These are phyloP conservation scores for Cadophora gregata DNA, from an alignment of 2,329 filamentous ascomycete species.

Conservation along the genomic window DNA sequence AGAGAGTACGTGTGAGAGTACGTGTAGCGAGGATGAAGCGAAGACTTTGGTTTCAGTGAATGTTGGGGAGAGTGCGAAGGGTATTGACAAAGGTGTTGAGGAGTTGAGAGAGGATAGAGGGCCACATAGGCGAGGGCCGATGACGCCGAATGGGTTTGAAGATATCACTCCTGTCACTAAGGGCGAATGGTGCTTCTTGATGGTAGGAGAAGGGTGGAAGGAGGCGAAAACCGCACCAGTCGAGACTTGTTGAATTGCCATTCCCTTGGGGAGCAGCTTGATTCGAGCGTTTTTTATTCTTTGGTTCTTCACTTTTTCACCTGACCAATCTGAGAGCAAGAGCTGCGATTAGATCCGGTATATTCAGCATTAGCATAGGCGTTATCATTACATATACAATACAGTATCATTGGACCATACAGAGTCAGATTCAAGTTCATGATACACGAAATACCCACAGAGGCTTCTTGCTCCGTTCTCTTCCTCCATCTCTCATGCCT, in stretches of 20 bases:
- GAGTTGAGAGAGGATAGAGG: conserved; percentile 35
- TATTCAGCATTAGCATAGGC: conserved; percentile 5
- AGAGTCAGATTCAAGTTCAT: background rate
- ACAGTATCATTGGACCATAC: background rate
- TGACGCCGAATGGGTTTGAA: conserved; percentile 64
- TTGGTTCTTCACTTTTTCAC: conserved; percentile 13
- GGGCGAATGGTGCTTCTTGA: conserved; percentile 67
- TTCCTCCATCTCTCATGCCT: background rate
- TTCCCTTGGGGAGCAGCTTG: background rate
- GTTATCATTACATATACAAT: conserved; percentile 1
- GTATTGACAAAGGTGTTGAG: conserved; percentile 29
- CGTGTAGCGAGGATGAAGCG: conserved; percentile 11
- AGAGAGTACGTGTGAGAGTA: conserved; percentile 8
- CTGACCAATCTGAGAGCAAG: conserved; percentile 41
- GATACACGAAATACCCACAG: background rate
- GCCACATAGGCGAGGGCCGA: conserved; percentile 50
- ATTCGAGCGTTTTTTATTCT: background rate
- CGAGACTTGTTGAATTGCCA: conserved; percentile 53
- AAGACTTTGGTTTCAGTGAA: conserved; percentile 20
- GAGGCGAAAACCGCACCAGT: conserved; percentile 55
- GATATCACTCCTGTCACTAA: conserved; percentile 68
- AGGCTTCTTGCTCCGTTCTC: background rate
- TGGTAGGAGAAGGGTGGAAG: conserved; percentile 52
- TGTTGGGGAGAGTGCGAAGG: conserved; percentile 38
- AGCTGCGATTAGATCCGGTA: conserved; percentile 39